Conservation (phyloP, 1,139 yeast genomes). For the Pichia sp. region DNA sequence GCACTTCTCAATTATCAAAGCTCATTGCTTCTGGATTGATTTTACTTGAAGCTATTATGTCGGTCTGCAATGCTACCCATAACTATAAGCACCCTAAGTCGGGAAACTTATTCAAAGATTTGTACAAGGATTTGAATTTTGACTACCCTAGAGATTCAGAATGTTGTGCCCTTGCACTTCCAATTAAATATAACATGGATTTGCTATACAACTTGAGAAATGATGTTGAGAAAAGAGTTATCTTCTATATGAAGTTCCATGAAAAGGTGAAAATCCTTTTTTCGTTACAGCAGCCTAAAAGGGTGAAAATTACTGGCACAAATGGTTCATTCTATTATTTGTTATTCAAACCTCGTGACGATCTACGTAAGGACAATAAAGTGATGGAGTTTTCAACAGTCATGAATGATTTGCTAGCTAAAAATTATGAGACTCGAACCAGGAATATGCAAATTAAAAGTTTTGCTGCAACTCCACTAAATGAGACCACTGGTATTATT, state of each 20-base stretch:
- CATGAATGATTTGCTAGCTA: conserved; percentile 66
- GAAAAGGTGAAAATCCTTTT: conserved; percentile 63
- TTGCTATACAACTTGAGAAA: conserved; percentile 43
- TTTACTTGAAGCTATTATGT: conserved; percentile 29
- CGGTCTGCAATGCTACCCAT: conserved; percentile 23
- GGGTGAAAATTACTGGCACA: conserved; percentile 69
- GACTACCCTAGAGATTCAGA: conserved; percentile 43
- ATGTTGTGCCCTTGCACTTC: conserved; percentile 66
- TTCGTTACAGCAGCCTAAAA: conserved; percentile 85
- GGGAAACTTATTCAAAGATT: conserved; percentile 12
- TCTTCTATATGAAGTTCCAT: conserved; percentile 56
- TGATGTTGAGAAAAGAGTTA: conserved; percentile 30
- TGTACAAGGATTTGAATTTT: conserved; percentile 45
- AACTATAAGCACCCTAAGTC: conserved; percentile 14
- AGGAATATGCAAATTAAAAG: conserved; percentile 69
- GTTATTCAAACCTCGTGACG: conserved; percentile 83
- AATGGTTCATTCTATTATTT: conserved; percentile 69
- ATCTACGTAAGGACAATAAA: conserved; percentile 91
- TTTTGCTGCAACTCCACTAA: conserved; percentile 84
- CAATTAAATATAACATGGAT: conserved; percentile 71
- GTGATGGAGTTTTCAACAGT: conserved; percentile 89
- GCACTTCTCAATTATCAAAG: conserved; percentile 4
- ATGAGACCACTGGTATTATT: conserved; percentile 83
- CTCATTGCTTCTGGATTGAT: conserved; percentile 19
- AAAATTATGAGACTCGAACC: conserved; percentile 68